phyloP scores from a whole-genome alignment of 768 basidiomycete genomes.

The Kwoniella sp. region DNA sequence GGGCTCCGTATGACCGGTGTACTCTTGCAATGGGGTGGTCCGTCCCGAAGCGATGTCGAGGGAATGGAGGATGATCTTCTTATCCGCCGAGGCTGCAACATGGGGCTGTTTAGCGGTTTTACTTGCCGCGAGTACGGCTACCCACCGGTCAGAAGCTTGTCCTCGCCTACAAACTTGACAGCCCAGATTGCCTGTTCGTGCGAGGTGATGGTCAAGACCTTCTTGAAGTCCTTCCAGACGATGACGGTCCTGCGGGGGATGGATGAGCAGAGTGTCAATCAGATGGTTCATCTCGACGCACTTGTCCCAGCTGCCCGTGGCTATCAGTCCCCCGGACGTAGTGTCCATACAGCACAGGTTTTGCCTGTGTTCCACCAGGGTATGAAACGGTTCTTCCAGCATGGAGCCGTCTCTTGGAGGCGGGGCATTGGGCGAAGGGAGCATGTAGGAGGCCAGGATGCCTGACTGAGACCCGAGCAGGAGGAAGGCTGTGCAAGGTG shows the following conservation, averaged over 20 bases:
- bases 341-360: conserved; percentile 84
- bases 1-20: conserved; percentile 81
- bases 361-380: conserved; percentile 78
- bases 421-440: conserved; percentile 50
- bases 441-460: conserved; percentile 68
- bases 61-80: conserved; percentile 83
- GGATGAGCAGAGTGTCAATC: background rate
- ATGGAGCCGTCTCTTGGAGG: conserved; percentile 56
- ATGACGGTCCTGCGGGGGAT: conserved; percentile 69
- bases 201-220: conserved; percentile 69
- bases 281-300: too few species aligned
- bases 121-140: background rate
- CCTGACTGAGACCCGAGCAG: conserved; percentile 86
- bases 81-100: conserved; percentile 88
- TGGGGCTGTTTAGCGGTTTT: conserved; percentile 1
- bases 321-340: conserved; percentile 65
- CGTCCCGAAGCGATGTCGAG: conserved; percentile 53
- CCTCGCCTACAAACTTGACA: conserved; percentile 71
- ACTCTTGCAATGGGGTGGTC: conserved; percentile 65
- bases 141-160: conserved; percentile 74
- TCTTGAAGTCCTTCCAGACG: conserved; percentile 78
- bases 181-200: conserved; percentile 94
- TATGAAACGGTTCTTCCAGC: conserved; percentile 68
- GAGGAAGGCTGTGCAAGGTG: conserved; percentile 75
- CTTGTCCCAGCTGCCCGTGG: conserved; percentile 98